Percentiles rank a stretch among this genome's conserved stretches.
phyloP scores from a whole-genome alignment of 371 early-diverging fungal species.

The Syncephalastrum sp. region DNA sequence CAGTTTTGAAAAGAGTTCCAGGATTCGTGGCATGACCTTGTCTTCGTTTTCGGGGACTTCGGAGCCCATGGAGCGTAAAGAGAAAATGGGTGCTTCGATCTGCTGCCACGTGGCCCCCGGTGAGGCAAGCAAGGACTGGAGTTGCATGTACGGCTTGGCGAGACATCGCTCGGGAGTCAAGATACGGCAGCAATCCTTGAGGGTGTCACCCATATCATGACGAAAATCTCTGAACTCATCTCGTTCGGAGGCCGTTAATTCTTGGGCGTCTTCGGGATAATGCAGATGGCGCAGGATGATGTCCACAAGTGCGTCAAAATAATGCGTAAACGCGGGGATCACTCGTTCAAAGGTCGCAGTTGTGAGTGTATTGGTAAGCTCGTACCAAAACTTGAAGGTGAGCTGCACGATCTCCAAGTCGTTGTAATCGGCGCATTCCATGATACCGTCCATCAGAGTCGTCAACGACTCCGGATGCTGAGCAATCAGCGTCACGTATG shows the following conservation, averaged over 20 bases:
- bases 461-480: conserved; percentile 60
- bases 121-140: conserved; percentile 31
- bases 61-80: conserved; percentile 90
- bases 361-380: conserved; percentile 67
- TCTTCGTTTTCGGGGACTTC: conserved; percentile 71
- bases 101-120: conserved; percentile 78
- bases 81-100: conserved; percentile 92
- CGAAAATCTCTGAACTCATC: conserved; percentile 95
- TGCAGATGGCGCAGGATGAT: conserved; percentile 80
- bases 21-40: conserved; percentile 82
- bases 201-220: conserved; percentile 94
- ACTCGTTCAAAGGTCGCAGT: conserved; percentile 40
- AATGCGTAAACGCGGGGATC: conserved; percentile 54
- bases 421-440: conserved; percentile 65
- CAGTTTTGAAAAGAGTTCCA: conserved; percentile 81
- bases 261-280: conserved; percentile 71
- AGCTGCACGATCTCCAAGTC: conserved; percentile 71
- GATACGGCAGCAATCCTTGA: conserved; percentile 90
- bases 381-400: conserved; percentile 88
- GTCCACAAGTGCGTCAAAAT: conserved; percentile 75
- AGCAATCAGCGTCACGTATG: conserved; percentile 72
- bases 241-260: conserved; percentile 80
- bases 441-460: conserved; percentile 71
- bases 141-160: conserved; percentile 59
- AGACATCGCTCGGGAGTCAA: conserved; percentile 78